Evolutionary conservation across 139 green algal species (phyloP).

Genomic region (Ettlia oleoabundans): DNA sequence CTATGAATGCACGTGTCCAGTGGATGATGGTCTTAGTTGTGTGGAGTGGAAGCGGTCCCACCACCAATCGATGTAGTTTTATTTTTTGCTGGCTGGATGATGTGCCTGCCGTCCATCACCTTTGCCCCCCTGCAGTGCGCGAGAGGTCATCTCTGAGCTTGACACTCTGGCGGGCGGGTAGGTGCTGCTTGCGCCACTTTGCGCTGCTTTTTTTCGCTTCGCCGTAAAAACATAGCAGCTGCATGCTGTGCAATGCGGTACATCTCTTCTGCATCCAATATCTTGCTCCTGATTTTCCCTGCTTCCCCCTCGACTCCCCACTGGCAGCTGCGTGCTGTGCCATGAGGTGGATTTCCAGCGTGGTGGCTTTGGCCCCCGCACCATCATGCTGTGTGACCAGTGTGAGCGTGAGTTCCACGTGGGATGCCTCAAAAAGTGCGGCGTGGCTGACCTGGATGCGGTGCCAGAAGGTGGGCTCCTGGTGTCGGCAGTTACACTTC

Average conservation of each 20-base stretch:
- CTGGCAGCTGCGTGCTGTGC: constrained; percentile 84
- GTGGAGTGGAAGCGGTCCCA: background rate
- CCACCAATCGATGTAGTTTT: too few relatives aligned
- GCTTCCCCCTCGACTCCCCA: too few relatives aligned
- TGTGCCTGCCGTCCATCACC: background rate
- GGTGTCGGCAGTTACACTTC: background rate
- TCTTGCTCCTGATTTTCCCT: too few relatives aligned
- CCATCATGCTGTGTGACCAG: constrained; percentile 94
- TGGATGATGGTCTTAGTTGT: background rate
- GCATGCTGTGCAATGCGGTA: too few relatives aligned
- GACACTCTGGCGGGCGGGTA: constrained; percentile 62
- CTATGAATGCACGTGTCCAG: background rate
- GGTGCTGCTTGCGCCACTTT: too few relatives aligned
- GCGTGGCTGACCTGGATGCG: constrained; percentile 54
- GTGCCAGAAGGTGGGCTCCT: constrained; percentile 62
- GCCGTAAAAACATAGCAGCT: too few relatives aligned
- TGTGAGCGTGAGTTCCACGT: constrained; percentile 98
- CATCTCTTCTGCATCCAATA: too few relatives aligned
- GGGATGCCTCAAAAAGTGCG: constrained; percentile 65
- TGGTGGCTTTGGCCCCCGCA: constrained; percentile 83
- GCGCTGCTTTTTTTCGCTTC: too few relatives aligned
- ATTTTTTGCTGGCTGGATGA: too few relatives aligned
- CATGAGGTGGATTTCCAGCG: constrained; percentile 68
- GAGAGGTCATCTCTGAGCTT: constrained; percentile 44
- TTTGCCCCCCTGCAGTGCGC: constrained; percentile 5